Evolutionary conservation across 805 yeast genomes (phyloP).

Genomic region (Kurtzmaniella fragi): DNA sequence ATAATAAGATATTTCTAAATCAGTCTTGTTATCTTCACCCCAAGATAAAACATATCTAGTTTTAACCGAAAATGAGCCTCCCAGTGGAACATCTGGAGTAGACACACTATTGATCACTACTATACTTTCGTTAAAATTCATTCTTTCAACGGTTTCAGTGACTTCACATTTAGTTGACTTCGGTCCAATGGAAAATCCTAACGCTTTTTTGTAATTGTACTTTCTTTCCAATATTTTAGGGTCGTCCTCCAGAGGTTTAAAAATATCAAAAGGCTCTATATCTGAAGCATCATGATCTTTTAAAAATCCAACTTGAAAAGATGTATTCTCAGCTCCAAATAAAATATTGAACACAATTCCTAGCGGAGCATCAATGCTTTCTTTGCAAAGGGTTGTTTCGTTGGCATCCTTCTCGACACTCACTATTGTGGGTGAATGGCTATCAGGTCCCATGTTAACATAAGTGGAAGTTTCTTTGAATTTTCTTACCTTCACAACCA

Average conservation of each 20-base stretch:
- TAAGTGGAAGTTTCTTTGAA: slow-evolving; percentile 36
- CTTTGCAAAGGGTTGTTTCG: slow-evolving; percentile 45
- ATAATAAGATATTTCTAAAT: slow-evolving; percentile 60
- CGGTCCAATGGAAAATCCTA: slow-evolving; percentile 85
- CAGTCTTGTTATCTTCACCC: slow-evolving; percentile 61
- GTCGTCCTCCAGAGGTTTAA: slow-evolving; percentile 29
- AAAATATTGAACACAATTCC: slow-evolving; percentile 68
- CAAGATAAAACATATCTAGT: slow-evolving; percentile 73
- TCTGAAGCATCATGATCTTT: slow-evolving; percentile 45
- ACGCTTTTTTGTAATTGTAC: slow-evolving; percentile 67
- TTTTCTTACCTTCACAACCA: slow-evolving; percentile 7
- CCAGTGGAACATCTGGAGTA: slow-evolving; percentile 96
- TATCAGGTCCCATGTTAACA: slow-evolving; percentile 57
- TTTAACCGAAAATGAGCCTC: slow-evolving; percentile 69
- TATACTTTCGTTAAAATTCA: slow-evolving; percentile 51
- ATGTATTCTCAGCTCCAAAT: slow-evolving; percentile 54
- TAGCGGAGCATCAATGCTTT: slow-evolving; percentile 61
- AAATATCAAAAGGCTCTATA: slow-evolving; percentile 33
- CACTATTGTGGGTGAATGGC: slow-evolving; percentile 54
- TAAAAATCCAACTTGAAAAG: slow-evolving; percentile 33
- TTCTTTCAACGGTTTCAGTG: slow-evolving; percentile 52
- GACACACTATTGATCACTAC: slow-evolving; percentile 57
- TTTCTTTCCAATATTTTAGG: slow-evolving; percentile 41
- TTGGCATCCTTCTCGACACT: slow-evolving; percentile 42
- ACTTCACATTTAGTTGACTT: slow-evolving; percentile 77